These are phyloP conservation scores for Alternaria alternata DNA, from an alignment of 2,329 filamentous ascomycete genomes.

Conservation along the genomic window DNA sequence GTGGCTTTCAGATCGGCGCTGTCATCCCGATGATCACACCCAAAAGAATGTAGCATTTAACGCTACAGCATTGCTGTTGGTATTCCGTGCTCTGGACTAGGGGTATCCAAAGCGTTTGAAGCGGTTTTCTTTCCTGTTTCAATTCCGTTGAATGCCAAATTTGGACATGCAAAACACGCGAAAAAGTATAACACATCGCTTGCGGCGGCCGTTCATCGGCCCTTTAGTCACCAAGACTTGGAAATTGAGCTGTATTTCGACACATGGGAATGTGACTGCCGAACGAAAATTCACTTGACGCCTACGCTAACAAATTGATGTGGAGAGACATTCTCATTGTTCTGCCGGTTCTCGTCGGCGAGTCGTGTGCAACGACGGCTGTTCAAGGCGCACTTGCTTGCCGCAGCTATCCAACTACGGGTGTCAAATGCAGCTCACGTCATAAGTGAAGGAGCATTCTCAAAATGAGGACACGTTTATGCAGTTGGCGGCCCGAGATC, in stretches of 20 bases:
- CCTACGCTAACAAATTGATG: not conserved
- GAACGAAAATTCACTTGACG: not conserved
- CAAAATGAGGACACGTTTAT: not conserved
- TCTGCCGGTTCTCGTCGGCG: constrained; percentile 4
- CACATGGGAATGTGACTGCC: not conserved
- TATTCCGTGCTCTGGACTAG: not conserved
- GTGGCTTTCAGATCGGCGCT: constrained; percentile 24
- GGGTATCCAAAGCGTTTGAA: constrained; percentile 1
- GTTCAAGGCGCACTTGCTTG: not conserved
- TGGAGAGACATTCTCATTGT: not conserved
- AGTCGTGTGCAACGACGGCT: constrained; percentile 6
- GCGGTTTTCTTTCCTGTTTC: not conserved
- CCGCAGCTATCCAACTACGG: not conserved
- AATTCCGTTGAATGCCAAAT: constrained; percentile 13
- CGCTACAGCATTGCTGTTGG: constrained; percentile 15
- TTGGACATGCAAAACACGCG: constrained; percentile 12
- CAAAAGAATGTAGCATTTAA: constrained; percentile 17
- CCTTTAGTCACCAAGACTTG: not conserved
- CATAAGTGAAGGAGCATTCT: not conserved
- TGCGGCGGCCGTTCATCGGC: not conserved
- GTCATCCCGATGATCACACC: constrained; percentile 23
- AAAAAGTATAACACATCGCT: constrained; percentile 1
- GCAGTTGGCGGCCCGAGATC: not conserved
- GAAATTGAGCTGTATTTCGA: not conserved
- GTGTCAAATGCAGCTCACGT: not conserved